Conservation (phyloP, 306 rosid genomes). For the Malus sylvestris region DNA sequence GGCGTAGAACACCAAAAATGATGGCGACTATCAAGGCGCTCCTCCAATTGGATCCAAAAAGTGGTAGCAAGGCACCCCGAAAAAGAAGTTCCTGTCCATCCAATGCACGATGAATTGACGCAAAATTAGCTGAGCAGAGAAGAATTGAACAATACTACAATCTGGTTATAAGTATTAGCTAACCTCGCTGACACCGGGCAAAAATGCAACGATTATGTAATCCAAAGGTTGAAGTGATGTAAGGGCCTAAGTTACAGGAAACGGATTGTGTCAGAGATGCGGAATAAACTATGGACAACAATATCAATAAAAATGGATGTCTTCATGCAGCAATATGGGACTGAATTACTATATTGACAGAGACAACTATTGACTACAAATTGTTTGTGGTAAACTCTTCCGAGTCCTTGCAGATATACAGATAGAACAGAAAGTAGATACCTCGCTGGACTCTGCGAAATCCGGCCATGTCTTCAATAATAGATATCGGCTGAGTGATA, state of each 20-base stretch:
- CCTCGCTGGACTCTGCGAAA: slow-evolving; percentile 92
- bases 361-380: not conserved
- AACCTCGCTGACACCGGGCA: slow-evolving; percentile 89
- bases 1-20: slow-evolving; percentile 74
- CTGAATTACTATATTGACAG: not conserved
- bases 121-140: slow-evolving; percentile 2
- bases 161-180: slow-evolving; percentile 4
- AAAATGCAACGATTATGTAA: slow-evolving; percentile 57
- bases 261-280: slow-evolving; percentile 16
- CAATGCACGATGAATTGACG: not conserved
- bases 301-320: not conserved
- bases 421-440: slow-evolving; percentile 24
- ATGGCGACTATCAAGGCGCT: slow-evolving; percentile 52
- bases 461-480: slow-evolving; percentile 73
- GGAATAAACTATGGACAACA: slow-evolving; percentile 6
- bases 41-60: slow-evolving; percentile 71
- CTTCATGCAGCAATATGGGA: slow-evolving; percentile 14
- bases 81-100: slow-evolving; percentile 73
- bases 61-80: slow-evolving; percentile 81
- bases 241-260: slow-evolving; percentile 60
- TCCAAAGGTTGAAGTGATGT: slow-evolving; percentile 75
- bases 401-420: not conserved
- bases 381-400: not conserved
- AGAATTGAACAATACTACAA: not conserved
- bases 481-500: slow-evolving; percentile 67